A percentile compares a stretch with the other conserved stretches of the same genome.
These are phyloP conservation scores for Catunica adiposa DNA, from an alignment of 2,329 filamentous ascomycete species.

Conservation along the genomic window DNA sequence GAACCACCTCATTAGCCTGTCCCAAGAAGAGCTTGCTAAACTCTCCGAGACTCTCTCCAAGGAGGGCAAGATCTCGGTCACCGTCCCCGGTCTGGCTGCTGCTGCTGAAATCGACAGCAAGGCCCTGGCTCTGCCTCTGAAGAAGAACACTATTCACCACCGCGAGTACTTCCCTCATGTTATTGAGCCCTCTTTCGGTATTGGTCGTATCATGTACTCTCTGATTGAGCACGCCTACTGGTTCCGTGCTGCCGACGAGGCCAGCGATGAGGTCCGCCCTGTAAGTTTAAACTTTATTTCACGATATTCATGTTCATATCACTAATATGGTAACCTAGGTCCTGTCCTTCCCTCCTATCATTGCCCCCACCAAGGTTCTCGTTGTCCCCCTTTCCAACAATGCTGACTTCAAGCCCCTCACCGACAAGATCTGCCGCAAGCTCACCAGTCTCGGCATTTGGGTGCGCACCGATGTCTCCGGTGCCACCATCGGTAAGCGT, in stretches of 20 bases:
- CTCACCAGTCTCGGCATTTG: slow-evolving; percentile 57
- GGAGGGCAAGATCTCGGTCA: slow-evolving; percentile 58
- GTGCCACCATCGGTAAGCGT: slow-evolving; percentile 73
- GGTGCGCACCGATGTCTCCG: slow-evolving; percentile 65
- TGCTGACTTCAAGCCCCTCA: slow-evolving; percentile 52
- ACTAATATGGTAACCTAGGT: slow-evolving; percentile 19
- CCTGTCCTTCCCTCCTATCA: slow-evolving; percentile 30
- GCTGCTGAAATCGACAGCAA: slow-evolving; percentile 68
- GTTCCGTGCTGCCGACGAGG: slow-evolving; percentile 58
- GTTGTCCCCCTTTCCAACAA: slow-evolving; percentile 68
- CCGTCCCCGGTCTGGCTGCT: slow-evolving; percentile 48
- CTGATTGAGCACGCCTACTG: slow-evolving; percentile 93
- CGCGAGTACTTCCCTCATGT: slow-evolving; percentile 87
- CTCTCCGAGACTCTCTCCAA: slow-evolving; percentile 57
- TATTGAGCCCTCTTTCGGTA: slow-evolving; percentile 86
- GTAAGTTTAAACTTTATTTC: slow-evolving; percentile 40
- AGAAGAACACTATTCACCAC: slow-evolving; percentile 64
- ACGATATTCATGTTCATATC: slow-evolving; percentile 20
- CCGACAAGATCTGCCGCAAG: slow-evolving; percentile 48
- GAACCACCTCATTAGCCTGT: slow-evolving; percentile 54
- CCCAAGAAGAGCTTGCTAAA: slow-evolving; percentile 68
- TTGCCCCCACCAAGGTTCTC: slow-evolving; percentile 75
- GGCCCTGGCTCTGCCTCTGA: slow-evolving; percentile 67
- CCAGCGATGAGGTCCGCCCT: slow-evolving; percentile 61
- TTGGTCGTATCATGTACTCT: slow-evolving; percentile 75